Base-by-base conservation (phyloP, 1,284 basidiomycete species). In the Leccinum subspadiceum region DNA sequence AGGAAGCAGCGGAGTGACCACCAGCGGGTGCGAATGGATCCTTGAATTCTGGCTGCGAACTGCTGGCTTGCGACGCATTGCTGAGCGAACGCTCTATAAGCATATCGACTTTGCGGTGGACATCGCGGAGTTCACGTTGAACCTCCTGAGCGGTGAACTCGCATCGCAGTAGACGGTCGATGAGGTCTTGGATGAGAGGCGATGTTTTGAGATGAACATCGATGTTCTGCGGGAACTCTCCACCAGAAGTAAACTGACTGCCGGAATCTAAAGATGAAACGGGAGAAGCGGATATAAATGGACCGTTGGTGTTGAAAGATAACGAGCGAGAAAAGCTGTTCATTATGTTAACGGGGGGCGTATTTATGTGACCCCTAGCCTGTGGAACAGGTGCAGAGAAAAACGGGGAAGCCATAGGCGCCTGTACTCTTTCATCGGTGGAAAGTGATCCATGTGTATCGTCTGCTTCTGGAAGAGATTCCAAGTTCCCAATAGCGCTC, bases 261-360 rank as follows among this genome's bases (percentile, higher is more conserved):
- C 81, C 84, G 13, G 90, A 91, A 70, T 86, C 87, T 64, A 89
- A 70, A 6, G 90, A 92, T 10, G 90, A 92, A 20, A 85, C 87
- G 7, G 90, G 90, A 0, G 90, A 92, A 5, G 85, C 80, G 13
- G 89, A 87, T 7, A 79, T 77, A 65, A 83, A 80, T 53, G 68
- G 74, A 57, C 76, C 76, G 53, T 73, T 79, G 59, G 74, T 67
- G 64, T 81, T 80, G 69, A 77, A 72, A 33, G 77, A 73, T 37
- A 66, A 68, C 4, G 73, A 64, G n/a, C 74, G 71, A 57, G 70
- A 67, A 1, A 63, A 49, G n/a, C 29, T 61, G 56, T 62, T 63
- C 60, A 64, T 57, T 48, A 74, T 59, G 58, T 50, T 64, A 12
- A 75, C 70, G 10, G 71, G 73, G 26, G 74, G 73, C 6, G 73